Conservation (phyloP, 108 stramenopile species). For the Nannochloropsis oceanica region DNA sequence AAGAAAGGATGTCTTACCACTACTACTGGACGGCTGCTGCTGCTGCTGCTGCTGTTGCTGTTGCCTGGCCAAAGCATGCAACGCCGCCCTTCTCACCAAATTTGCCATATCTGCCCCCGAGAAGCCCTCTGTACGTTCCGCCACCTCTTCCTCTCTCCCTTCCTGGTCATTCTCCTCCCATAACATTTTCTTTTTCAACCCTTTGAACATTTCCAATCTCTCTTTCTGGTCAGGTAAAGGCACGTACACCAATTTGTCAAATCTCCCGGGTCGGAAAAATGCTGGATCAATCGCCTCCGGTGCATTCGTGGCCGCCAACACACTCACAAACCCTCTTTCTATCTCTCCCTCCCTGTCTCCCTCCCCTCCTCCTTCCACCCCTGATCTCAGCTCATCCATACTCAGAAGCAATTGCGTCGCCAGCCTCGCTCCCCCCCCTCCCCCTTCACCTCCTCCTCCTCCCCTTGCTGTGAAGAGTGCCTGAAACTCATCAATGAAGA, state of each 20-base stretch:
- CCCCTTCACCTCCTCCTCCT: conserved; percentile 1
- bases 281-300: conserved; percentile 21
- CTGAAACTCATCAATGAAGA: conserved; percentile 44
- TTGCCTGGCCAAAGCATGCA: neutral
- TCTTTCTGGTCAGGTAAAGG: neutral
- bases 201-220: neutral
- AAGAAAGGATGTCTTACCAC: no score
- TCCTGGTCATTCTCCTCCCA: neutral
- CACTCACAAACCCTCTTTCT: neutral
- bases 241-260: conserved; percentile 4
- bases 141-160: neutral
- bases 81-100: neutral
- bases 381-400: conserved; percentile 9
- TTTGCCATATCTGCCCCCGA: neutral
- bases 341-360: neutral
- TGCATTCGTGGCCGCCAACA: conserved; percentile 22
- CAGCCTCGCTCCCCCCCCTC: neutral
- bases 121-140: neutral
- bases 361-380: neutral
- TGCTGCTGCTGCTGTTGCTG: neutral
- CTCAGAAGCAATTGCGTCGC: conserved; percentile 19
- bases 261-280: conserved; percentile 19
- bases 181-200: neutral
- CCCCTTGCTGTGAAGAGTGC: conserved; percentile 14
- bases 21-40: no score